These are phyloP conservation scores for Penicillium sclerotigenum DNA, from an alignment of 2,329 filamentous ascomycete genomes.

Conservation along the genomic window DNA sequence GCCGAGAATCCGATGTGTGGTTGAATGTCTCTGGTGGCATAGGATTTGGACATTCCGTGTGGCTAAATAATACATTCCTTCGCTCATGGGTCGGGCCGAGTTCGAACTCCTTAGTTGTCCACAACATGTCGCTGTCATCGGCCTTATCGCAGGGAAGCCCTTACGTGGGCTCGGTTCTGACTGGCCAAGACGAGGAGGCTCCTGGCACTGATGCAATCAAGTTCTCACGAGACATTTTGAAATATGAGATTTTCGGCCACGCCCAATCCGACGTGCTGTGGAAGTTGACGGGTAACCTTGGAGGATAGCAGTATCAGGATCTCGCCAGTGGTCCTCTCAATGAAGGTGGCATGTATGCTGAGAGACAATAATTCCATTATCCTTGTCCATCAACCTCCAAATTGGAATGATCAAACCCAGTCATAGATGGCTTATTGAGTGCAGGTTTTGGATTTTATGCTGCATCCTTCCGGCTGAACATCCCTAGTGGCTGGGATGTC, in stretches of 20 bases:
- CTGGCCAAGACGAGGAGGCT: constrained; percentile 35
- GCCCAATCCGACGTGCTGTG: constrained; percentile 37
- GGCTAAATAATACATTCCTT: constrained; percentile 26
- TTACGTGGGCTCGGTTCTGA: constrained; percentile 21
- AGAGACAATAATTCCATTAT: constrained; percentile 53
- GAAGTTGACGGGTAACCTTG: constrained; percentile 56
- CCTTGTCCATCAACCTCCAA: constrained; percentile 37
- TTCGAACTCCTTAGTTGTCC: constrained; percentile 6
- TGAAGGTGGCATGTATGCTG: constrained; percentile 53
- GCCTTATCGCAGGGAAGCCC: not conserved
- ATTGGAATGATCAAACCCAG: constrained; percentile 29
- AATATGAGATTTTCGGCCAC: constrained; percentile 38
- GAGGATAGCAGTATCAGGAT: constrained; percentile 52
- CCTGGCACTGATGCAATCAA: constrained; percentile 34
- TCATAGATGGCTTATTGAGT: constrained; percentile 31
- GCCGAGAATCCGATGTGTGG: constrained; percentile 21
- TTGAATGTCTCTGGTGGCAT: constrained; percentile 25
- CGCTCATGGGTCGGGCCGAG: constrained; percentile 26
- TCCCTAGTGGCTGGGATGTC: constrained; percentile 52
- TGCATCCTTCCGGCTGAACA: constrained; percentile 46
- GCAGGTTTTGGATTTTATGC: constrained; percentile 52
- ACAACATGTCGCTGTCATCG: constrained; percentile 8
- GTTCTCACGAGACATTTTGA: constrained; percentile 52
- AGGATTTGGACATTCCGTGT: constrained; percentile 29
- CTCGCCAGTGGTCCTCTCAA: constrained; percentile 52